phyloP scores from a whole-genome alignment of 495 filamentous ascomycete genomes.

The Xylaria flabelliformis region DNA sequence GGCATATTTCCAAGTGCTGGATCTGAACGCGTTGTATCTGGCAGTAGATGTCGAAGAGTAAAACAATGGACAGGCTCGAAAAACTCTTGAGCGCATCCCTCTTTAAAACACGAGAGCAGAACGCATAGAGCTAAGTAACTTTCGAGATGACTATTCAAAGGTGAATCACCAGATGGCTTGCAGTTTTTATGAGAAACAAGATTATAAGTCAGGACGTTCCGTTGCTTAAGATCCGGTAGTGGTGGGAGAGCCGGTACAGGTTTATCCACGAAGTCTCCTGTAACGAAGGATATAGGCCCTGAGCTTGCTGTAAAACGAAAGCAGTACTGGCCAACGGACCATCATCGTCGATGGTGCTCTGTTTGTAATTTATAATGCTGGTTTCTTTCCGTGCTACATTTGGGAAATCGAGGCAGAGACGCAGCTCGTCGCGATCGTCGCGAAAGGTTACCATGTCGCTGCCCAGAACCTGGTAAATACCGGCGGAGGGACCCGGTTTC shows the following conservation, averaged over 20 bases:
- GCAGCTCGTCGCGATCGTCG: slow-evolving; percentile 3
- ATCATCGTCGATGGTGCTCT: background rate
- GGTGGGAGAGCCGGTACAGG: background rate
- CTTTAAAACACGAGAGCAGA: too few relatives aligned
- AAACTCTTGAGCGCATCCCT: too few relatives aligned
- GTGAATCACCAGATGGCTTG: too few relatives aligned
- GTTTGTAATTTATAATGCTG: background rate
- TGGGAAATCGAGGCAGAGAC: slow-evolving; percentile 1
- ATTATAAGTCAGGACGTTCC: background rate
- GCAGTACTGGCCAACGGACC: background rate
- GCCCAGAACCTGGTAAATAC: background rate
- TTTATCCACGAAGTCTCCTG: background rate
- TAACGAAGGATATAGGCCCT: background rate
- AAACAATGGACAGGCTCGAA: too few relatives aligned
- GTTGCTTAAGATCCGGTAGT: background rate
- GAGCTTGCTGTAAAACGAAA: too few relatives aligned
- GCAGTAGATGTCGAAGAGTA: too few relatives aligned
- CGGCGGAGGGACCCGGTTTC: background rate
- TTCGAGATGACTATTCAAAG: too few relatives aligned
- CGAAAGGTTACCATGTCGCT: slow-evolving; percentile 10
- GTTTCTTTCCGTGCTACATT: background rate
- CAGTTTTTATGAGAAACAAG: background rate
- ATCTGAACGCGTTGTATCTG: too few relatives aligned
- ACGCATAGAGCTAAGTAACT: too few relatives aligned
- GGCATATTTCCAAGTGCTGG: too few relatives aligned